Conservation (phyloP, 2,329 filamentous ascomycete genomes). For the Aspergillus aculeatus region DNA sequence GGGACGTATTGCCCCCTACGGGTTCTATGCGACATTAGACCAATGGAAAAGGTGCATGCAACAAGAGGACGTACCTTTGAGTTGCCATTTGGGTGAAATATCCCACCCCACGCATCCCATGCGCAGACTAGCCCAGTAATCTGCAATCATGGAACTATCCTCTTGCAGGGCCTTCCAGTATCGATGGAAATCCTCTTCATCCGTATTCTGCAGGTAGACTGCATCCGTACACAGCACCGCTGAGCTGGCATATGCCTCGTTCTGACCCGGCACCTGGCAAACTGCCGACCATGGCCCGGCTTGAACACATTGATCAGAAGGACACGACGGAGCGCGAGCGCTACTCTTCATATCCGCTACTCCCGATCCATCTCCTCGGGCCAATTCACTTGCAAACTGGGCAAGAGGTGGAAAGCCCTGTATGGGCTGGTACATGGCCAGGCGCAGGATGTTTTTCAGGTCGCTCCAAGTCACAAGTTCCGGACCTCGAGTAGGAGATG, state of each 20-base stretch:
- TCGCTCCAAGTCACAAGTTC: conserved; percentile 39
- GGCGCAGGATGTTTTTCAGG: conserved; percentile 29
- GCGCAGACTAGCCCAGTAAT: conserved; percentile 41
- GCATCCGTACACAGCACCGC: conserved; percentile 36
- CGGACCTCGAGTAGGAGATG: conserved; percentile 30
- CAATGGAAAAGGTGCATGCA: neutral
- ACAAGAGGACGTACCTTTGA: conserved; percentile 27
- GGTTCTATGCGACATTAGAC: conserved; percentile 20
- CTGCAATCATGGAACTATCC: conserved; percentile 31
- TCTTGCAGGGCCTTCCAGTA: conserved; percentile 24
- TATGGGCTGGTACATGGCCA: conserved; percentile 35
- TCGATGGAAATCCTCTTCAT: conserved; percentile 21
- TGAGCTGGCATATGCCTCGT: conserved; percentile 28
- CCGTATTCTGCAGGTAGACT: conserved; percentile 21
- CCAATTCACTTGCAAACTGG: conserved; percentile 24
- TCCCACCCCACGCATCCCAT: conserved; percentile 41
- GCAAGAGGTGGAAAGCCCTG: conserved; percentile 30
- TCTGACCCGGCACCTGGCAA: conserved; percentile 28
- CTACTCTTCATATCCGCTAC: conserved; percentile 34
- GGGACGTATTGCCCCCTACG: conserved; percentile 35
- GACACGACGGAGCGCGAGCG: conserved; percentile 25
- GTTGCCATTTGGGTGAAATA: conserved; percentile 33
- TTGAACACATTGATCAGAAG: conserved; percentile 27
- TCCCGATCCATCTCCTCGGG: conserved; percentile 25
- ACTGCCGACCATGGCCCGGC: conserved; percentile 33